A percentile compares a stretch with the other conserved stretches of the same genome.
Evolutionary conservation across 345 rosid genomes (phyloP).

Genomic region (Bretschneidera sinensis): DNA sequence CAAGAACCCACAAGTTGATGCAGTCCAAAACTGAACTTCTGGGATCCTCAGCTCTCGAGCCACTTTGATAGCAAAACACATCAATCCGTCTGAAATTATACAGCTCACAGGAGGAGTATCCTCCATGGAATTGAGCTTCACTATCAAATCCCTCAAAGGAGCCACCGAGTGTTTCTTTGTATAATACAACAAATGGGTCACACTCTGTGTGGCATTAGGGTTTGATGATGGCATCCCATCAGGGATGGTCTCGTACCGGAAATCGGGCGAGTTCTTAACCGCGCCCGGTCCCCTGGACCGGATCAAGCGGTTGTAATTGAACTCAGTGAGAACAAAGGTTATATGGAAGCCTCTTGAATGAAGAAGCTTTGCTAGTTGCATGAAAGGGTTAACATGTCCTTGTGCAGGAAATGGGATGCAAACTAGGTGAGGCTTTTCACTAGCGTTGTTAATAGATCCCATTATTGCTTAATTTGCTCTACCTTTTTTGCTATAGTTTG

Average conservation of each 20-base stretch:
- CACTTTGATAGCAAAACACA: constrained; percentile 3
- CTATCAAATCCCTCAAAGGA: no score
- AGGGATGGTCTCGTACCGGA: constrained; percentile 22
- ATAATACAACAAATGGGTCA: constrained; percentile 13
- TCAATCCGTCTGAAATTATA: neutral
- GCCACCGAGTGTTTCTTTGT: constrained; percentile 16
- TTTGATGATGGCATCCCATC: constrained; percentile 18
- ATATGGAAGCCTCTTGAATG: constrained; percentile 22
- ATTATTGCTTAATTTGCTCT: no score
- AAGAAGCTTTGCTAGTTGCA: constrained; percentile 21
- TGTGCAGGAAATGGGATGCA: constrained; percentile 28
- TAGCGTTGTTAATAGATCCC: no score
- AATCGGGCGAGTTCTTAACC: constrained; percentile 7
- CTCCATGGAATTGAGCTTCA: neutral
- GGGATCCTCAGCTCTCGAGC: constrained; percentile 9
- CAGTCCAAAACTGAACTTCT: neutral
- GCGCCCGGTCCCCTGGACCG: constrained; percentile 21
- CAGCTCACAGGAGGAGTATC: constrained; percentile 6
- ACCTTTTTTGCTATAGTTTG: no score
- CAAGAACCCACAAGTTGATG: constrained; percentile 4
- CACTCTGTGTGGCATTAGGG: constrained; percentile 12
- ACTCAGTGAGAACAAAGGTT: constrained; percentile 18
- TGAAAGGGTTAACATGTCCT: constrained; percentile 25
- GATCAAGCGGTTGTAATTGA: constrained; percentile 10
- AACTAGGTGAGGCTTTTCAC: constrained; percentile 1